Base-by-base conservation (phyloP, 495 filamentous ascomycete species). In the Penicillium diatomitis region DNA sequence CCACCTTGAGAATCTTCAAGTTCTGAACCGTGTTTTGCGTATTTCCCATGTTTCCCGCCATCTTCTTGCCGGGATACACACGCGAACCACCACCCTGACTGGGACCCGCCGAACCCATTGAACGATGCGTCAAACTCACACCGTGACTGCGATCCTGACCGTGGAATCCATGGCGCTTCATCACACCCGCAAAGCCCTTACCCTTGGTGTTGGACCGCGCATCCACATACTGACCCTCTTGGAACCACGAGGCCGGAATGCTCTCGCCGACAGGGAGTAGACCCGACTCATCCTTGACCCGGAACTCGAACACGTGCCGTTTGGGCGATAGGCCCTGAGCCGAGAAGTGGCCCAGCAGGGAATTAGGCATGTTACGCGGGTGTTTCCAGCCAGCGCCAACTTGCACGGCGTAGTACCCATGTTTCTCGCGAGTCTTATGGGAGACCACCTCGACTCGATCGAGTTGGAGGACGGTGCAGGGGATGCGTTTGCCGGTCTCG, bases 81-180 rank as follows among this genome's bases (percentile, higher is more conserved):
- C 92, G 76, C 38, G 87, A 92, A 65, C 92, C 92, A 64, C 86
- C 82, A 54, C 92, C 92, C 66, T 98, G 92, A 57, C 83, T 83
- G 35, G 83, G 87, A 54, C 92, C 92, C 8, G 80, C 72, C 4
- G 87, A 90, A 73, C 92, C 92, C 74, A 96, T 85, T 3, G 85
- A 82, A 59, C 92, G 78, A 73, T 98, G 92, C 42, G 84, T 88
- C 68, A 87, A 78, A 57, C 90, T 96, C 56, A 89, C 88, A 78
- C 92, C 92, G 71, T 98, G 92, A 57, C 84, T 90, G 45, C 90
- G 88, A 53, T 83, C 85, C 72, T 98, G 92, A 52, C 92, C 92
- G 11, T 69, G 56, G 60, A 88, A 97, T 0, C 90, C 90, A 59
- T 88, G 84, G 51, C 86, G 75, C 79, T 98, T 98, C 91, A 98